Conservation (phyloP, 306 rosid genomes). For the Comarum palustre region DNA sequence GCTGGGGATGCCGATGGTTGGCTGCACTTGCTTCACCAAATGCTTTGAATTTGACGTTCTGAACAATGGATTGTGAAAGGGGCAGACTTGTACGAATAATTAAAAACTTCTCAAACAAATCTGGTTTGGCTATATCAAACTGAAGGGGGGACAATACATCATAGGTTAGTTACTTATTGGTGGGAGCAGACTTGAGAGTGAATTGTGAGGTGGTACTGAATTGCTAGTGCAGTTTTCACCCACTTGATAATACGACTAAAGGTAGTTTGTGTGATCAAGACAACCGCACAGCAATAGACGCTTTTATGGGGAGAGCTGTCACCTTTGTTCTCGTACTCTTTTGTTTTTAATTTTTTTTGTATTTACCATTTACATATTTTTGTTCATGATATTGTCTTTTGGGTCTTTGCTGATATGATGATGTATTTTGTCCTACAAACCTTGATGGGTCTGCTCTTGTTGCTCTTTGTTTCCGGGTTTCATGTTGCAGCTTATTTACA, state of each 20-base stretch:
- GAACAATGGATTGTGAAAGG: not conserved
- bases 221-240: not conserved
- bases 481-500: constrained; percentile 73
- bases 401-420: not conserved
- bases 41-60: not conserved
- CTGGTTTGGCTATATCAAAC: not conserved
- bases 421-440: not conserved
- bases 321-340: not conserved
- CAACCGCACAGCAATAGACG: not conserved
- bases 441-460: constrained; percentile 4
- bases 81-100: no score
- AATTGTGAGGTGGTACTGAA: not conserved
- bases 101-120: not conserved
- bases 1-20: not conserved
- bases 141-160: not conserved
- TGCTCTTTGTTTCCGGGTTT: constrained; percentile 62
- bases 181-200: not conserved
- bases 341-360: not conserved
- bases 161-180: not conserved
- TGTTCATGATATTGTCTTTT: not conserved
- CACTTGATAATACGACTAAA: not conserved
- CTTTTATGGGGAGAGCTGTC: not conserved
- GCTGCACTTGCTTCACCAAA: not conserved
- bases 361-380: not conserved
- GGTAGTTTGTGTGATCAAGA: not conserved